Percentiles rank a stretch among this genome's conserved stretches.
Conservation (phyloP, 306 rosid genomes). For the Ormosia emarginata region DNA sequence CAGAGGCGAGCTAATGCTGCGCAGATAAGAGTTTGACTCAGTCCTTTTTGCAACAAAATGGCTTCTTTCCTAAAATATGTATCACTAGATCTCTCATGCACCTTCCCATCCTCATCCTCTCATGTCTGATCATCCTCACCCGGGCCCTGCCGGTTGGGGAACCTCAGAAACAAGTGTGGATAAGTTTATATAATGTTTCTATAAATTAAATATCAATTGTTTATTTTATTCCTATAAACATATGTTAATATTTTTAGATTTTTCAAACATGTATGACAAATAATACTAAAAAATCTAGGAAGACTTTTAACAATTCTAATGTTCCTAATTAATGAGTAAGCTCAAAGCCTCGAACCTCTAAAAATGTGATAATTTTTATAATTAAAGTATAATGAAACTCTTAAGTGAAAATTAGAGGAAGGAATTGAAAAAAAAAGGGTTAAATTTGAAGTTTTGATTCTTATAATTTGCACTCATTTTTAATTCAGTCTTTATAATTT, state of each 20-base stretch:
- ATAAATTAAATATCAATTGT: neutral
- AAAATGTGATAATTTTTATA: too few species aligned
- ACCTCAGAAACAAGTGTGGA: neutral
- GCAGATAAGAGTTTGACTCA: constrained; percentile 11
- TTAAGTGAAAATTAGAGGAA: neutral
- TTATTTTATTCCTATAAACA: neutral
- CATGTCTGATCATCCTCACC: neutral
- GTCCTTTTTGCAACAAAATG: constrained; percentile 10
- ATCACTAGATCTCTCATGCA: neutral
- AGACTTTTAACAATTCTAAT: neutral
- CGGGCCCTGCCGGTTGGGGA: neutral
- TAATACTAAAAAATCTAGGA: too few species aligned
- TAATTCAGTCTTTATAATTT: too few species aligned
- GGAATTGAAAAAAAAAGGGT: neutral
- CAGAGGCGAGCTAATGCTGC: constrained; percentile 11
- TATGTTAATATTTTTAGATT: neutral
- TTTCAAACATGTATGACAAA: too few species aligned
- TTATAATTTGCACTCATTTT: too few species aligned
- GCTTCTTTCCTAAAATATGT: constrained; percentile 12
- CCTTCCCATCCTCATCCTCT: neutral
- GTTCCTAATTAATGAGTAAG: neutral
- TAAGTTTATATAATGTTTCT: neutral
- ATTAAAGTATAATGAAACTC: neutral
- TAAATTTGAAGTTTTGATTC: too few species aligned
- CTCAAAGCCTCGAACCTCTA: neutral